phyloP scores from a whole-genome alignment of 495 filamentous ascomycete genomes.

The Apiosordaria backusii region DNA sequence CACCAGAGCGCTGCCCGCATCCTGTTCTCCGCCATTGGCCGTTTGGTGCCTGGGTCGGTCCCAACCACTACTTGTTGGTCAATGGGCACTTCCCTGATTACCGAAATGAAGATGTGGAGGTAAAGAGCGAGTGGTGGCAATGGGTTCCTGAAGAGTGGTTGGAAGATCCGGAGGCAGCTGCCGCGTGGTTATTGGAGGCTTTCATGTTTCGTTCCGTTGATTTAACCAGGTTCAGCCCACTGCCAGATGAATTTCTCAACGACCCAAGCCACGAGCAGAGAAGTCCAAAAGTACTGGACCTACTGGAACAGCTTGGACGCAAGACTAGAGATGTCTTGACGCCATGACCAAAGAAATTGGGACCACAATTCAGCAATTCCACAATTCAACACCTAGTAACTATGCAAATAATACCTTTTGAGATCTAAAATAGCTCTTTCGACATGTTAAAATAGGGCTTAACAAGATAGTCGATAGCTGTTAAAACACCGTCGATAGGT shows the following conservation, averaged over 20 bases:
- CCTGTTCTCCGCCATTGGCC: neutral
- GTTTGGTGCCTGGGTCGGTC: neutral
- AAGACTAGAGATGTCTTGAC: no score
- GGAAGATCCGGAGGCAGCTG: neutral
- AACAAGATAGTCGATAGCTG: no score
- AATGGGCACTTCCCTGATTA: neutral
- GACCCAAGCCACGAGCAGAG: neutral
- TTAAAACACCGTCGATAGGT: no score
- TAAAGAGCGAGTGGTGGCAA: neutral
- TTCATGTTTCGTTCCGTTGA: neutral
- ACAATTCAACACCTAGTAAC: no score
- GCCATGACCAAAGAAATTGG: no score
- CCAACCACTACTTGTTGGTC: neutral
- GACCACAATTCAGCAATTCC: no score
- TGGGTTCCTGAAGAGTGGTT: slow-evolving; percentile 2
- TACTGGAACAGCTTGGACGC: no score
- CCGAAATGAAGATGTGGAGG: neutral
- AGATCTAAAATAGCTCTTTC: no score
- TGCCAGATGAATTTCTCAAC: neutral
- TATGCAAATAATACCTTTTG: no score
- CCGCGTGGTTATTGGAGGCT: neutral
- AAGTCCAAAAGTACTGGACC: neutral
- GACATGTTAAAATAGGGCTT: no score
- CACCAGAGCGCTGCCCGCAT: neutral
- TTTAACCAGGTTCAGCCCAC: neutral